Conservation (phyloP, 2,329 filamentous ascomycete species). For the Colletotrichum caudatum region DNA sequence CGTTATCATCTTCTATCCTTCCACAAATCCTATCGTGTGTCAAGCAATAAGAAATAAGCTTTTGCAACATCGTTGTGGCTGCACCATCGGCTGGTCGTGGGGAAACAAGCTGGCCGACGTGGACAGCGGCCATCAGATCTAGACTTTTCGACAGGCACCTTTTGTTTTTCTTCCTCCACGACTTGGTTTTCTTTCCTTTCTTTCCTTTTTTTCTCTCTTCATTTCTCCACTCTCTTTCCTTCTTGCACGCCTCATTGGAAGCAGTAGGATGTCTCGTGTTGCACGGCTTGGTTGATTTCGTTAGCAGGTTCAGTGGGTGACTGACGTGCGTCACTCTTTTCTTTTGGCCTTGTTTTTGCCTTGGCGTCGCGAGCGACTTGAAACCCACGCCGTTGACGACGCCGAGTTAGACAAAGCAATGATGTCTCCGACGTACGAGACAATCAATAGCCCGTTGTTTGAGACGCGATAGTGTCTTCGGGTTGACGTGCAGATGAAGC, state of each 20-base stretch:
- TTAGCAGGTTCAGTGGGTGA: background rate
- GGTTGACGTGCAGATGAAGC: background rate
- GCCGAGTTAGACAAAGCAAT: background rate
- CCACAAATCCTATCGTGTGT: too few relatives aligned
- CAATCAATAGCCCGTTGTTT: background rate
- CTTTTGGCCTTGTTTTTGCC: background rate
- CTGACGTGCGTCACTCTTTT: background rate
- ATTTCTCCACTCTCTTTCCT: background rate
- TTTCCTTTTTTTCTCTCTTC: too few relatives aligned
- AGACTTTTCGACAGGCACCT: background rate
- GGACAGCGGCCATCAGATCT: background rate
- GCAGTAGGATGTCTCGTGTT: background rate
- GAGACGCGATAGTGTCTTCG: background rate
- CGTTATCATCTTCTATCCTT: background rate
- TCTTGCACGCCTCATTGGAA: background rate
- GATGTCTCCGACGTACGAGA: background rate
- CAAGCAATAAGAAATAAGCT: conserved; percentile 1
- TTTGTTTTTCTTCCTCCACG: background rate
- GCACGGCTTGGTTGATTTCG: too few relatives aligned
- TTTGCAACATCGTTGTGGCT: background rate
- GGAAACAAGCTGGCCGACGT: background rate
- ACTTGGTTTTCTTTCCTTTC: background rate
- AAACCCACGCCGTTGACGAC: background rate
- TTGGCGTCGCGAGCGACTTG: background rate
- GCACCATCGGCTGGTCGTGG: background rate